Conservation (phyloP, 2,329 filamentous ascomycete species). For the Xylariaceae sp. region DNA sequence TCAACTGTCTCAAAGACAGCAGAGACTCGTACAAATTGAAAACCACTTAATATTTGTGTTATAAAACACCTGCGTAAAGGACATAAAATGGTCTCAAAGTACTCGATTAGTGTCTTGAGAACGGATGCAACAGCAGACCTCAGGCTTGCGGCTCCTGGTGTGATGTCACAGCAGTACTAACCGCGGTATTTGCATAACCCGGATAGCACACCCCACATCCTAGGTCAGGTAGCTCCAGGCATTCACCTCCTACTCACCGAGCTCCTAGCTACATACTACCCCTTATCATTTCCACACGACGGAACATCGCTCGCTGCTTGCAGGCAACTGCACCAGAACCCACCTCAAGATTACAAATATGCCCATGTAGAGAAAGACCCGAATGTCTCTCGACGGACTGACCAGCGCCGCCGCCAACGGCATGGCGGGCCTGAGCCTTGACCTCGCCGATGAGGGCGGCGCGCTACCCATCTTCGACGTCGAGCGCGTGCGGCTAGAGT, state of each 20-base stretch:
- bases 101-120: too few species aligned
- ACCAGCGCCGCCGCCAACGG: conserved; percentile 67
- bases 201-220: background rate
- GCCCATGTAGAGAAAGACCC: conserved; percentile 15
- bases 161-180: too few species aligned
- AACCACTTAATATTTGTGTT: too few species aligned
- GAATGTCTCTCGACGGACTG: conserved; percentile 66
- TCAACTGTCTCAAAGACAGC: too few species aligned
- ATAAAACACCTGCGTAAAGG: too few species aligned
- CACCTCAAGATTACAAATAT: conserved; percentile 15
- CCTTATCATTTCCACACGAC: background rate
- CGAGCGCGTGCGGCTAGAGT: conserved; percentile 87
- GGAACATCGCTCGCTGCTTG: too few species aligned
- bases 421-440: conserved; percentile 52
- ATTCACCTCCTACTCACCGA: background rate
- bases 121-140: too few species aligned
- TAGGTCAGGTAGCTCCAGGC: too few species aligned
- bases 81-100: too few species aligned
- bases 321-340: conserved; percentile 2
- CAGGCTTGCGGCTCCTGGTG: too few species aligned
- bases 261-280: background rate
- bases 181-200: background rate
- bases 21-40: too few species aligned
- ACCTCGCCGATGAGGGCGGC: conserved; percentile 50
- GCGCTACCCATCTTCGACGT: conserved; percentile 86